Conservation (phyloP, 441 rosid genomes). For the Brassica hybrid region DNA sequence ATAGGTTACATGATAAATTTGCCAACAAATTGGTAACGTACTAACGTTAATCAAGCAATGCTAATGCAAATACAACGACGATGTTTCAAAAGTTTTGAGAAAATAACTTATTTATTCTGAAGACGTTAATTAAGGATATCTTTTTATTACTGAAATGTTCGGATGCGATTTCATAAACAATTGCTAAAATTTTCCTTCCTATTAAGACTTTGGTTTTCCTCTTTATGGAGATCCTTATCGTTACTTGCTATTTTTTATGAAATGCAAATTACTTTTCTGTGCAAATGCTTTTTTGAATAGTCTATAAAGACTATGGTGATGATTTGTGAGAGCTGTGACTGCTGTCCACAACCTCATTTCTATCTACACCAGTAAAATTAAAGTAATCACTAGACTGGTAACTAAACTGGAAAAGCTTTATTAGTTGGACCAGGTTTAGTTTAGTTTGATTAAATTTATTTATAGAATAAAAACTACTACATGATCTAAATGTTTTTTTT, state of each 20-base stretch:
- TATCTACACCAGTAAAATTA: neutral
- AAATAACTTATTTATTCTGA: neutral
- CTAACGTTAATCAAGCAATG: neutral
- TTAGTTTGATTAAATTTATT: neutral
- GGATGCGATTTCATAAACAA: neutral
- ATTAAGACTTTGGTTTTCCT: neutral
- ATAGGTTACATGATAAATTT: slow-evolving; percentile 25
- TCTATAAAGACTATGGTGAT: neutral
- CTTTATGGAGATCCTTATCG: neutral
- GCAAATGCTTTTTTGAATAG: neutral
- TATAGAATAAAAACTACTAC: neutral
- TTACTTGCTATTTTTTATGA: neutral
- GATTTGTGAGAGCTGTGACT: neutral
- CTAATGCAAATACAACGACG: neutral
- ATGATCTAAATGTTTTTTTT: neutral
- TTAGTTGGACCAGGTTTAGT: too few relatives aligned
- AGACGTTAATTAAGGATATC: neutral
- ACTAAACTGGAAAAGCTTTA: too few relatives aligned
- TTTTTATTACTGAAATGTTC: neutral
- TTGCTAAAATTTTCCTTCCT: too few relatives aligned
- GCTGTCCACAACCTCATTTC: neutral
- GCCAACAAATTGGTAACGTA: slow-evolving; percentile 1
- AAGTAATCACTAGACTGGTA: neutral
- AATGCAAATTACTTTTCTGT: neutral
- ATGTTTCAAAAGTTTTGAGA: neutral